A percentile compares a stretch with the other conserved stretches of the same genome.
These are phyloP conservation scores for Colletotrichum euphorbiae DNA, from an alignment of 2,329 filamentous ascomycete species.

Conservation along the genomic window DNA sequence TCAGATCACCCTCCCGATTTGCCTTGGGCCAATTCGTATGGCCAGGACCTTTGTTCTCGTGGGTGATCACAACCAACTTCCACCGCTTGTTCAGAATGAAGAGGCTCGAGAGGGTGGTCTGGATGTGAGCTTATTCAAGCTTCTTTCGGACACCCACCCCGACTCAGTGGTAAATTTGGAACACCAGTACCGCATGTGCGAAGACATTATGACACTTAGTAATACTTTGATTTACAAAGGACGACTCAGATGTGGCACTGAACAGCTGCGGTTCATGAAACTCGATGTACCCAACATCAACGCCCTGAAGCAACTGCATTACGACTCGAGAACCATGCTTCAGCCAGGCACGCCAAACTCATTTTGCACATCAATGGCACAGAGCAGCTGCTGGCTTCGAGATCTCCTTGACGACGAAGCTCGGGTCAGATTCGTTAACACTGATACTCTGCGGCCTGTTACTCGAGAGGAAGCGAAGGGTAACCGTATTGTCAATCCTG, in stretches of 20 bases:
- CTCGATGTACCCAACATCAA: constrained; percentile 76
- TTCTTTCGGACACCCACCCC: constrained; percentile 89
- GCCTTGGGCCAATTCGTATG: constrained; percentile 92
- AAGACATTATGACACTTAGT: constrained; percentile 94
- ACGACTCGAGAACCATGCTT: constrained; percentile 61
- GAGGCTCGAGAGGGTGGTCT: constrained; percentile 87
- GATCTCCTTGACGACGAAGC: constrained; percentile 75
- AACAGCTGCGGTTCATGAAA: constrained; percentile 75
- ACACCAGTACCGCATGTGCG: constrained; percentile 98
- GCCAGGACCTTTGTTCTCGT: constrained; percentile 94
- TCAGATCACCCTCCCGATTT: constrained; percentile 96
- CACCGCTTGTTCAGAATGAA: constrained; percentile 92
- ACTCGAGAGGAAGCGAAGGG: constrained; percentile 81
- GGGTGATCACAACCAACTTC: constrained; percentile 95
- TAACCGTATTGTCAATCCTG: constrained; percentile 86
- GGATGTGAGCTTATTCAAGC: constrained; percentile 93
- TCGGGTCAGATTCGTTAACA: constrained; percentile 90
- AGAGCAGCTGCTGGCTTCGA: constrained; percentile 77
- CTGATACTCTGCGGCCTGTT: constrained; percentile 75
- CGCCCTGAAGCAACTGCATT: constrained; percentile 70
- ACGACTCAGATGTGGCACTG: constrained; percentile 87
- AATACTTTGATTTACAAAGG: constrained; percentile 96
- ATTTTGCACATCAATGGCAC: constrained; percentile 66
- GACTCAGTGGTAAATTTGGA: constrained; percentile 90
- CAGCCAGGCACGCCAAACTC: constrained; percentile 55